These are phyloP conservation scores for Penicillium sp. DNA, from an alignment of 2,329 filamentous ascomycete genomes.

Conservation along the genomic window DNA sequence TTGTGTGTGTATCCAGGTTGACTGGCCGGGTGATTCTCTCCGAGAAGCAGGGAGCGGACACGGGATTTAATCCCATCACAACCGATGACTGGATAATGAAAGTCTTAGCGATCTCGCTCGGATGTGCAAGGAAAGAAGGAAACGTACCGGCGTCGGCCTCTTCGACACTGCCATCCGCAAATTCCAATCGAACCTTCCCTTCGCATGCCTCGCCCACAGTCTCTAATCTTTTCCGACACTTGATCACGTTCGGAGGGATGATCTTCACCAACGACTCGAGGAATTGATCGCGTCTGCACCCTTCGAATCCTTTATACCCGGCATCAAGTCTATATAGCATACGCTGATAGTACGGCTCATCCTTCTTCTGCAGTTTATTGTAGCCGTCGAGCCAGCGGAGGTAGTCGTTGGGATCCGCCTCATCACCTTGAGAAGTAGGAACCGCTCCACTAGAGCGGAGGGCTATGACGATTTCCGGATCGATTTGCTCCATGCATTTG, in stretches of 20 bases:
- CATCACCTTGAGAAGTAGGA: not conserved
- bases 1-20: not conserved
- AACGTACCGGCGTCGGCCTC: not conserved
- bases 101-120: not conserved
- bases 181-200: not conserved
- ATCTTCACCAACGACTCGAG: not conserved
- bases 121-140: accelerated
- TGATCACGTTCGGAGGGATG: not conserved
- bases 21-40: not conserved
- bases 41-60: not conserved
- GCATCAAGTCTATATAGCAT: not conserved
- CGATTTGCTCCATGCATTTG: not conserved
- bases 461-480: not conserved
- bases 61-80: not conserved
- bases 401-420: not conserved
- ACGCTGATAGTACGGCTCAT: not conserved
- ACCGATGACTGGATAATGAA: conserved; percentile 24
- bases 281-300: not conserved
- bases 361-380: not conserved
- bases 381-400: not conserved
- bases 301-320: not conserved
- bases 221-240: not conserved
- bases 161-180: not conserved
- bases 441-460: not conserved
- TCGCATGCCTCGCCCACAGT: not conserved